Percentiles rank a stretch among this genome's conserved stretches.
phyloP scores from a whole-genome alignment of 1,139 yeast genomes.

The Hansenula anomala region DNA sequence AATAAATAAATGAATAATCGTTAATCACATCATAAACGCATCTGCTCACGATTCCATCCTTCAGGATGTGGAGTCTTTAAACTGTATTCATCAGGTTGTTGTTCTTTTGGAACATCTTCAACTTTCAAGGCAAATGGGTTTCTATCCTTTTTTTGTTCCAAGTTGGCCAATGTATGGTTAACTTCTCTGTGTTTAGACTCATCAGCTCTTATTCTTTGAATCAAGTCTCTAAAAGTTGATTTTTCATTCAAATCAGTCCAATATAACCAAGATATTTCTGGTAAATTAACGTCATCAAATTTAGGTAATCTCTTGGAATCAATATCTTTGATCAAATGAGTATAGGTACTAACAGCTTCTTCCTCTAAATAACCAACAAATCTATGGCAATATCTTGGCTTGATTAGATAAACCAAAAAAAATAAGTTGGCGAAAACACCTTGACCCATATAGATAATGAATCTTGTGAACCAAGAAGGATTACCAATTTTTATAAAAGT shows the following conservation, averaged over 20 bases:
- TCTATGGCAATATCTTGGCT: constrained; percentile 67
- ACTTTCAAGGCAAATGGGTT: constrained; percentile 62
- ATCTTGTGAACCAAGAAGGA: constrained; percentile 57
- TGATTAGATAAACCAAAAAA: constrained; percentile 53
- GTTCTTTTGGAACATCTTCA: constrained; percentile 18
- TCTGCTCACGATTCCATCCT: constrained; percentile 59
- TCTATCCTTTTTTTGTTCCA: constrained; percentile 47
- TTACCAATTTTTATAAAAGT: constrained; percentile 64
- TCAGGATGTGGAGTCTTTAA: constrained; percentile 40
- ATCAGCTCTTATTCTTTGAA: constrained; percentile 47
- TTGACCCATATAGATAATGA: constrained; percentile 59
- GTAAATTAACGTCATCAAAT: constrained; percentile 40
- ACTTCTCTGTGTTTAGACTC: constrained; percentile 44
- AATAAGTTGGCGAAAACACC: constrained; percentile 68
- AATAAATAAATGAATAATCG: too few relatives aligned
- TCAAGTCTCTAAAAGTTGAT: constrained; percentile 55
- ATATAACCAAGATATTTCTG: constrained; percentile 57
- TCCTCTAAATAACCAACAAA: constrained; percentile 79
- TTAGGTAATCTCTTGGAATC: constrained; percentile 47
- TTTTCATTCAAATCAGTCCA: constrained; percentile 48
- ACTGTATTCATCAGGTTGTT: constrained; percentile 49
- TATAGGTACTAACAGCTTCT: constrained; percentile 71
- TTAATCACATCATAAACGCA: background rate
- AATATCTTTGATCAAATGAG: constrained; percentile 54
- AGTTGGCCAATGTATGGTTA: constrained; percentile 49